Evolutionary conservation across 768 basidiomycete genomes (phyloP).

Genomic region (Russula sp.): DNA sequence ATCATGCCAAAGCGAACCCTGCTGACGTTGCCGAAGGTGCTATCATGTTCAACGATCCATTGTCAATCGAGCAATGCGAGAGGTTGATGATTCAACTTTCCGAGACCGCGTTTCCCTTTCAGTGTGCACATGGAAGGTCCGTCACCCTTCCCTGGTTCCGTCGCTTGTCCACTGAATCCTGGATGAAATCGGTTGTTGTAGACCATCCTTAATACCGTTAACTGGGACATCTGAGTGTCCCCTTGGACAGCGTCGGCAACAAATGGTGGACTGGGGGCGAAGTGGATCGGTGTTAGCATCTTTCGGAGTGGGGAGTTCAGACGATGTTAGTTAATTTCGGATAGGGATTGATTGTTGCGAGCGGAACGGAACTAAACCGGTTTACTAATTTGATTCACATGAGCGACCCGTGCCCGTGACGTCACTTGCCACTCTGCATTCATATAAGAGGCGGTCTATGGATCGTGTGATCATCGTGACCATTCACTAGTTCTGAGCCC

Average conservation of each 20-base stretch:
- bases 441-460: constrained; percentile 21
- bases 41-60: constrained; percentile 91
- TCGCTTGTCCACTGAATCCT: neutral
- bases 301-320: neutral
- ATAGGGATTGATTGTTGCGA: neutral
- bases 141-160: constrained; percentile 11
- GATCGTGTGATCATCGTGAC: constrained; percentile 1
- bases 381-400: no score
- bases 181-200: neutral
- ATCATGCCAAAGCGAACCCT: neutral
- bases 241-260: neutral
- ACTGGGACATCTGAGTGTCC: constrained; percentile 25
- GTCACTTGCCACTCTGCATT: constrained; percentile 4
- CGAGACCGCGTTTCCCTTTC: constrained; percentile 77
- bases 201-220: constrained; percentile 52
- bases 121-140: constrained; percentile 92
- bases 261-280: constrained; percentile 8
- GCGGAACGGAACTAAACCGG: neutral
- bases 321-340: neutral
- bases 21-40: constrained; percentile 50
- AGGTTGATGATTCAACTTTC: constrained; percentile 61
- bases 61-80: constrained; percentile 61
- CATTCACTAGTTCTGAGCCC: neutral
- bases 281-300: constrained; percentile 7
- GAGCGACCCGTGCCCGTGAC: constrained; percentile 15